These are phyloP conservation scores for sunflower (Helianthus annuus) DNA, from an alignment of 129 eudicot species.

Conservation along the genomic window DNA sequence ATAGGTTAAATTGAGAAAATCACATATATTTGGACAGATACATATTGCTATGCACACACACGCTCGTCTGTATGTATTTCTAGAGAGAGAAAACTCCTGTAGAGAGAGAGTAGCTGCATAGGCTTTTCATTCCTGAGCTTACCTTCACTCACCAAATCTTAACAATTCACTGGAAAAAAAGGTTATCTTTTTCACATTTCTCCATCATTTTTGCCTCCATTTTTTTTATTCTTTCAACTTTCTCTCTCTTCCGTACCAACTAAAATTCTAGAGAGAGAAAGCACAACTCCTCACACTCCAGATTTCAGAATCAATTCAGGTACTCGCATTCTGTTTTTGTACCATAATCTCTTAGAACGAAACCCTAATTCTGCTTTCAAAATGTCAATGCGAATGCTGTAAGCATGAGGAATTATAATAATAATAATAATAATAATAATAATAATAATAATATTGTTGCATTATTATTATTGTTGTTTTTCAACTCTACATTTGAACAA, in stretches of 20 bases:
- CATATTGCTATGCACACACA: slow-evolving; percentile 14
- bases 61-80: slow-evolving; percentile 31
- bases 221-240: too few species aligned
- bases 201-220: too few species aligned
- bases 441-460: neutral
- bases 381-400: neutral
- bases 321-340: too few species aligned
- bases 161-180: slow-evolving; percentile 19
- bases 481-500: slow-evolving; percentile 46
- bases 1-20: slow-evolving; percentile 23
- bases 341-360: too few species aligned
- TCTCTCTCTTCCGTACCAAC: too few species aligned
- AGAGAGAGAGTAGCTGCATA: neutral
- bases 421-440: too few species aligned
- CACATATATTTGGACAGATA: slow-evolving; percentile 36
- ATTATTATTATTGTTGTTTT: slow-evolving; percentile 42
- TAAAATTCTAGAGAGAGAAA: too few species aligned
- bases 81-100: slow-evolving; percentile 28
- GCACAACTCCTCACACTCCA: too few species aligned
- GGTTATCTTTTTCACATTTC: too few species aligned
- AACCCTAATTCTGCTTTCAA: too few species aligned
- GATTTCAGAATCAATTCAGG: too few species aligned
- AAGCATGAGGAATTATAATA: too few species aligned
- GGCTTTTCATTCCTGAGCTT: neutral
- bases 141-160: neutral